Evolutionary conservation across 495 filamentous ascomycete species (phyloP), one percentile per base, ranked within the genome.

Genomic region (Penicillium canariense): DNA sequence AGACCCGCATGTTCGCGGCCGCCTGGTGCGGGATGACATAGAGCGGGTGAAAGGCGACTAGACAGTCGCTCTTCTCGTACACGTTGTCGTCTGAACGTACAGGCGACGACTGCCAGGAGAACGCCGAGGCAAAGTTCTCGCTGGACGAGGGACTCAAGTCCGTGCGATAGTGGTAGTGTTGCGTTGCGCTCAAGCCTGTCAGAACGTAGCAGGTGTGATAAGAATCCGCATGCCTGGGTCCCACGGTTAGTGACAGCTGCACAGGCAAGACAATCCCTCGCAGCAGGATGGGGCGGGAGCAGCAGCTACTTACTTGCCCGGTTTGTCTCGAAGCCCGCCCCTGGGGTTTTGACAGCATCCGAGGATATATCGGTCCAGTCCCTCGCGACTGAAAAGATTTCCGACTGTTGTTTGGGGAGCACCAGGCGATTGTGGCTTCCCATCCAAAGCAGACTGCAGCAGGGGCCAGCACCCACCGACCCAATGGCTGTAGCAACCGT

Each of bases 401-500:
- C 68, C 68, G 27, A 71, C 56, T 32, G 68, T 56, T 12, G 56
- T 48, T 27, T 54, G 36, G 12, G 63, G 60, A 26, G 56, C 59
- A 12, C 46, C 60, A 31, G 48, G 45, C 7, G 57, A 56, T 30
- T 55, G 40, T 32, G 71, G 74, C 35, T 73, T 69, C 4, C 82
- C 84, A 51, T 79, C 72, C 32, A 92, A 71, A 43, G 84, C 86
- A n/a, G 89, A 91, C 67, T 96, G 87, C 52, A 97, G 71, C 54
- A 98, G 69, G 32, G 93, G 85, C 86, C 91, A 98, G 69, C 92
- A 97, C 26, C 86, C 88, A 5, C 95, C 94, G 9, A 96, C 88
- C 94, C 94, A 98, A 62, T 96, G 91, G 69, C 88, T 93, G 72
- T 98, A 97, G 68, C 94, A 98, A 44, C 93, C 94, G 70, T 98